phyloP scores from a whole-genome alignment of 371 early-diverging fungal genomes.

The Apophysomyces elegans region DNA sequence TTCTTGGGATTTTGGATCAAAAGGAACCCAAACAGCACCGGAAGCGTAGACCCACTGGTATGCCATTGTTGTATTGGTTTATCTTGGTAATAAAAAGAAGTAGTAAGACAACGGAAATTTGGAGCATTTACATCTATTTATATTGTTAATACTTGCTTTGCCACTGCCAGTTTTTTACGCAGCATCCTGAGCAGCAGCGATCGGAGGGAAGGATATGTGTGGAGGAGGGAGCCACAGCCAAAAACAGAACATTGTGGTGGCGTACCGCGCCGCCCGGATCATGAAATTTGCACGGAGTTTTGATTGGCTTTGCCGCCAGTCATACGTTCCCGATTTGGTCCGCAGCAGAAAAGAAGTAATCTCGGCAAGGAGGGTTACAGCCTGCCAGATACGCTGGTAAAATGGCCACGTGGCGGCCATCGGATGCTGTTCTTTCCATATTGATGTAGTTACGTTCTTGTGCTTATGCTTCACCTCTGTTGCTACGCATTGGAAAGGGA shows the following conservation, averaged over 20 bases:
- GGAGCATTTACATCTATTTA: not conserved
- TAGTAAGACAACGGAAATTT: not conserved
- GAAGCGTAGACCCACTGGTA: constrained; percentile 26
- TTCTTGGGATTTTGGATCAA: constrained; percentile 21
- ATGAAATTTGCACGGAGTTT: not conserved
- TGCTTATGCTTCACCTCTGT: too few relatives aligned
- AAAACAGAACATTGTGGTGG: constrained; percentile 1
- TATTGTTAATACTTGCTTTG: not conserved
- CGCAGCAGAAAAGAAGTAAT: too few relatives aligned
- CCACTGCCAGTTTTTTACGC: constrained; percentile 7
- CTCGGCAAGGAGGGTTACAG: too few relatives aligned
- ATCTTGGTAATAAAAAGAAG: not conserved
- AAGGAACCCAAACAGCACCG: constrained; percentile 27
- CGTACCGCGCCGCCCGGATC: not conserved
- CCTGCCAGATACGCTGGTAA: too few relatives aligned
- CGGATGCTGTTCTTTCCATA: too few relatives aligned
- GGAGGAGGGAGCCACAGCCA: not conserved
- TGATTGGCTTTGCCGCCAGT: too few relatives aligned
- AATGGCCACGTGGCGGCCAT: too few relatives aligned
- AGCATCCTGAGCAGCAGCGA: constrained; percentile 5
- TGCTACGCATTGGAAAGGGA: too few relatives aligned
- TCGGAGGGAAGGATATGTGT: not conserved
- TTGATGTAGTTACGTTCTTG: too few relatives aligned
- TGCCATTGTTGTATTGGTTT: constrained; percentile 14
- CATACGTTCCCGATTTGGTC: too few relatives aligned